Percentiles rank a stretch among this genome's conserved stretches.
These are phyloP conservation scores for Quercus berberidifolia DNA, from an alignment of 306 rosid genomes.

Conservation along the genomic window DNA sequence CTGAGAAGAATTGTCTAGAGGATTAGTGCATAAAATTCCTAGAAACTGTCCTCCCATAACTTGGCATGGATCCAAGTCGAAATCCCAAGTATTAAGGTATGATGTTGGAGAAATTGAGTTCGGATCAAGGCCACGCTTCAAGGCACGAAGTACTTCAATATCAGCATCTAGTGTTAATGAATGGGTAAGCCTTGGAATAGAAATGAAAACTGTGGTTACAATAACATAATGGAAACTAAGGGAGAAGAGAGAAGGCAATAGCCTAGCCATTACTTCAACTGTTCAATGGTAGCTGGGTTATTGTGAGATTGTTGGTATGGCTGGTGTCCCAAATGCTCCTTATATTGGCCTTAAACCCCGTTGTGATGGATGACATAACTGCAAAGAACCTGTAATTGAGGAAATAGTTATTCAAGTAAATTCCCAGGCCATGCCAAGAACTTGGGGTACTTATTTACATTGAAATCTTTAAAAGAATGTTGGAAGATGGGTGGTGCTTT, in stretches of 20 bases:
- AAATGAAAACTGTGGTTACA: slow-evolving; percentile 7
- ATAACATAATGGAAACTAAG: slow-evolving; percentile 12
- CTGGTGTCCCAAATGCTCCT: background rate
- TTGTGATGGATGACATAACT: background rate
- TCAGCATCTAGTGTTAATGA: slow-evolving; percentile 33
- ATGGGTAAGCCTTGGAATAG: slow-evolving; percentile 1
- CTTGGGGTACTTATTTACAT: slow-evolving; percentile 23
- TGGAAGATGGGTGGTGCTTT: background rate
- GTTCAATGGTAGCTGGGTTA: background rate
- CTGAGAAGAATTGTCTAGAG: slow-evolving; percentile 34
- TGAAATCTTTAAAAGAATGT: slow-evolving; percentile 1
- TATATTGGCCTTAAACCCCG: background rate
- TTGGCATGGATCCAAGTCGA: slow-evolving; percentile 38
- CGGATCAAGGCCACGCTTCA: slow-evolving; percentile 40
- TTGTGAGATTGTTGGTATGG: slow-evolving; percentile 3
- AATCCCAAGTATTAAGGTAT: slow-evolving; percentile 40
- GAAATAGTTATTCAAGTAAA: background rate
- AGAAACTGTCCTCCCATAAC: slow-evolving; percentile 35
- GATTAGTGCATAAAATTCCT: slow-evolving; percentile 41
- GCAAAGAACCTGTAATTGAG: background rate
- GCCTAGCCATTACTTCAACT: slow-evolving; percentile 23
- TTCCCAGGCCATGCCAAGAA: slow-evolving; percentile 37
- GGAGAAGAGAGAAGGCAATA: background rate
- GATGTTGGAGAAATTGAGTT: slow-evolving; percentile 30
- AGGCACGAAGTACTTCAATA: slow-evolving; percentile 19